Base-by-base conservation (phyloP, 257 asterid genomes). In the Przewalskia tangutica region DNA sequence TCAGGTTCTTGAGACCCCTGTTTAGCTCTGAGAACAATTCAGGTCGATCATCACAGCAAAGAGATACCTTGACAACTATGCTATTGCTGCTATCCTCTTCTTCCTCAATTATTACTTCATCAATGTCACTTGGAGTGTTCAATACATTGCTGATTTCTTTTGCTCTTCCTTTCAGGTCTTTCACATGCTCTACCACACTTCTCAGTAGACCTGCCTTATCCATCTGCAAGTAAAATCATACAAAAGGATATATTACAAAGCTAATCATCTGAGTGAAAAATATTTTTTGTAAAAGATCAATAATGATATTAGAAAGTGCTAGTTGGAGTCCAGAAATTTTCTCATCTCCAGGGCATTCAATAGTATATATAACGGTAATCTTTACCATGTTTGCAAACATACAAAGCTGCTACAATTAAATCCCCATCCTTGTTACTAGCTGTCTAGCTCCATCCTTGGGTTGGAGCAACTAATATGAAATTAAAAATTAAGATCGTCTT, bases 161-260 rank as follows among this genome's bases (percentile, higher is more conserved):
- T 5, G 93, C 93, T 83, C 83, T 85, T 79, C 82, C 86, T 77
- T 89, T 90, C 70, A 91, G 89, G 18, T 92, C 97, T 85, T 86
- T 92, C n/a, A 95, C 89, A 27, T 87, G 97, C 5, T 91, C 92
- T 68, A 95, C 97, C 66, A 88, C 99, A 4, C 97, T 93, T 23
- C 91, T 92, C 77, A 95, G 59, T 58, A 95, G 85, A 36, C 93
- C 95, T 32, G 99, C 98, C 89, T 95, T 95, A 87, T 93, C 99
- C 98, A 95, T 92, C 99, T 93, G 84, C 84, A 77, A 12, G 67
- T 59, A 18, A 34, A 18, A 20, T 9, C 2, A 10, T 27, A 4
- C 16, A 60, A 60, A 20, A 60, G 23, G 3, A 38, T 38, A 38
- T 3, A 3, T 2, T 38, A 38, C 18, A 14, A 12, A 6, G 59